Evolutionary conservation across 345 rosid species (phyloP), one percentile per base, ranked within the genome.

Genomic region (Lepidium aucheri): DNA sequence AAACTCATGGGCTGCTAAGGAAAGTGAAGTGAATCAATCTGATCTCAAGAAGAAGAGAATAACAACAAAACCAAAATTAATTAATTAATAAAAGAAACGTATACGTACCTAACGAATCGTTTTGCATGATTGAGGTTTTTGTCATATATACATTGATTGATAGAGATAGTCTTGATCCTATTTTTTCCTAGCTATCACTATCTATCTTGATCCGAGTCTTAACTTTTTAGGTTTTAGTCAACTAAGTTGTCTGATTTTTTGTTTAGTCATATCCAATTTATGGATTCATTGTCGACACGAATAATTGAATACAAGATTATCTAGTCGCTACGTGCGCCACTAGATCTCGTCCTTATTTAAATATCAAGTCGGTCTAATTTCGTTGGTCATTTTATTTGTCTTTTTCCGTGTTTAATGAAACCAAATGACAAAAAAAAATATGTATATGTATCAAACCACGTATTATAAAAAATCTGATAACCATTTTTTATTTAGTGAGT

Each of bases 111-210:
- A 64, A 72, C 71, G 14, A 65, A 40, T 39, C 30, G 9, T 38
- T 51, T 44, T n/a, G 49, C 28, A 65, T 71, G 75, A 56, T 72
- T 55, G 76, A 59, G 73, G 17, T 57, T 49, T 34, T 56, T 40
- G 61, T 64, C 70, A 41, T 26, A 26, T 26, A 26, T 26, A 26
- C n/a, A 22, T 41, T 41, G 54, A 63, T 64, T 56, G 76, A 72
- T 57, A 57, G 76, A 49, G 76, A 65, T 72, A 64, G 65, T 65
- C 60, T 11, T 64, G 65, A 65, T 72, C 52, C 53, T 16, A 11
- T 72, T 36, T 18, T 44, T 54, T 55, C 44, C 30, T 47, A 47
- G 22, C 75, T 38, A 56, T 66, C 76, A 39, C 60, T 22, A 40
- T 72, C 60, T 41, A 51, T 55, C 56, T 56, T 22, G 42, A 38